These are phyloP conservation scores for Prototheca wickerhamii DNA, from an alignment of 163 green algal genomes.

Conservation along the genomic window DNA sequence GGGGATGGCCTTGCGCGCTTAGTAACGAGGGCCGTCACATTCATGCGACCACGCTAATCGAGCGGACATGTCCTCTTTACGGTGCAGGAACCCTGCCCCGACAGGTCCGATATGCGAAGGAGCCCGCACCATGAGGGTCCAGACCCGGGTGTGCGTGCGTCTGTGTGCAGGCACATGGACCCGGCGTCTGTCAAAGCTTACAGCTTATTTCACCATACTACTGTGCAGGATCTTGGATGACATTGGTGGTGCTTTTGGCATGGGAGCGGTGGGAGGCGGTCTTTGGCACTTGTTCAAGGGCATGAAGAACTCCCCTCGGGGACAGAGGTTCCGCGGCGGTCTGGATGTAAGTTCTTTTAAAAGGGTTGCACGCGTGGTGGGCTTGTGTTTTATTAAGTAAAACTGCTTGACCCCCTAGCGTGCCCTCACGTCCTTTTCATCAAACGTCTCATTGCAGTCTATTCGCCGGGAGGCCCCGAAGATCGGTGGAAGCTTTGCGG, in stretches of 20 bases:
- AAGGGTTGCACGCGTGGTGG: not conserved
- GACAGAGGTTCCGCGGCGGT: constrained; percentile 61
- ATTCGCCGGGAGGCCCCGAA: constrained; percentile 82
- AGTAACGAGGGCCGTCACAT: no score
- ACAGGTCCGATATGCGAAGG: constrained; percentile 14
- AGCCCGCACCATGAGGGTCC: not conserved
- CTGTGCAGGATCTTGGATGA: constrained; percentile 95
- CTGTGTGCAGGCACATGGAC: no score
- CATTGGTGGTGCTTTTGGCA: constrained; percentile 94
- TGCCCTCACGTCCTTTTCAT: not conserved
- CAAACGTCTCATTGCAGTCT: constrained; percentile 42
- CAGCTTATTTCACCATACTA: not conserved
- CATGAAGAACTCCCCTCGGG: constrained; percentile 80
- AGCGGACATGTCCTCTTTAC: not conserved
- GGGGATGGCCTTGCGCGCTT: no score
- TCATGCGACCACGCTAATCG: no score
- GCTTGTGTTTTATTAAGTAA: not conserved
- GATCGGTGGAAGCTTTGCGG: constrained; percentile 93
- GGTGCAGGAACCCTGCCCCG: constrained; percentile 34
- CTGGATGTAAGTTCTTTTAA: constrained; percentile 57
- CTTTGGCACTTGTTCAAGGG: constrained; percentile 89
- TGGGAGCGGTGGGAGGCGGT: constrained; percentile 93
- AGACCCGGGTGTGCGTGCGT: not conserved
- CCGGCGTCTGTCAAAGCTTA: no score
- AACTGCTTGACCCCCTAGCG: not conserved